phyloP scores from a whole-genome alignment of 2,329 filamentous ascomycete species.

The Sarocladium strictum region DNA sequence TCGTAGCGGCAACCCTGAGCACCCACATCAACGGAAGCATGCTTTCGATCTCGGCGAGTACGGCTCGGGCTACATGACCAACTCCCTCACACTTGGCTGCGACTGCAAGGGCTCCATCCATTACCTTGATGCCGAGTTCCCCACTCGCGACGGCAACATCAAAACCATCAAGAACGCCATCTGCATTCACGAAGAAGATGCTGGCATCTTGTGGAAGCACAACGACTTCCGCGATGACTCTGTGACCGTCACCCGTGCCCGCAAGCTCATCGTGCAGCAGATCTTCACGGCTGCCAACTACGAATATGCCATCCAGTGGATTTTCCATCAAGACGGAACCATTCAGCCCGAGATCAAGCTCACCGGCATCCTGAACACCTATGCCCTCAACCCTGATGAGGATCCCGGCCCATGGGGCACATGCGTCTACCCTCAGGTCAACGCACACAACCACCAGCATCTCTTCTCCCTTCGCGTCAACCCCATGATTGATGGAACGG shows the following conservation, averaged over 20 bases:
- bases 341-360: slow-evolving; percentile 89
- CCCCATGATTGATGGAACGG: slow-evolving; percentile 76
- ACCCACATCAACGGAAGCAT: slow-evolving; percentile 75
- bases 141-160: slow-evolving; percentile 68
- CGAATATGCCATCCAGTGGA: slow-evolving; percentile 61
- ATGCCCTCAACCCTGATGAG: slow-evolving; percentile 72
- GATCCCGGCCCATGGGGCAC: slow-evolving; percentile 85
- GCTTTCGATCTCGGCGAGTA: slow-evolving; percentile 79
- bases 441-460: slow-evolving; percentile 94
- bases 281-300: slow-evolving; percentile 96
- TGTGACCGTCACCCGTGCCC: slow-evolving; percentile 75
- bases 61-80: slow-evolving; percentile 78
- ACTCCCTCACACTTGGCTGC: slow-evolving; percentile 68
- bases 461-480: slow-evolving; percentile 88
- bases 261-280: slow-evolving; percentile 82
- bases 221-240: slow-evolving; percentile 90
- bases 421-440: slow-evolving; percentile 81
- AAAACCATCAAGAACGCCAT: slow-evolving; percentile 88
- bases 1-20: slow-evolving; percentile 62
- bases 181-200: slow-evolving; percentile 92
- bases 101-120: slow-evolving; percentile 89
- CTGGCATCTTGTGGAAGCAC: slow-evolving; percentile 89
- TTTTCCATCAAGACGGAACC: slow-evolving; percentile 66
- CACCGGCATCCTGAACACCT: slow-evolving; percentile 90
- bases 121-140: slow-evolving; percentile 84